These are phyloP conservation scores for Cytospora paraplurivora DNA, from an alignment of 2,329 filamentous ascomycete species.

Conservation along the genomic window DNA sequence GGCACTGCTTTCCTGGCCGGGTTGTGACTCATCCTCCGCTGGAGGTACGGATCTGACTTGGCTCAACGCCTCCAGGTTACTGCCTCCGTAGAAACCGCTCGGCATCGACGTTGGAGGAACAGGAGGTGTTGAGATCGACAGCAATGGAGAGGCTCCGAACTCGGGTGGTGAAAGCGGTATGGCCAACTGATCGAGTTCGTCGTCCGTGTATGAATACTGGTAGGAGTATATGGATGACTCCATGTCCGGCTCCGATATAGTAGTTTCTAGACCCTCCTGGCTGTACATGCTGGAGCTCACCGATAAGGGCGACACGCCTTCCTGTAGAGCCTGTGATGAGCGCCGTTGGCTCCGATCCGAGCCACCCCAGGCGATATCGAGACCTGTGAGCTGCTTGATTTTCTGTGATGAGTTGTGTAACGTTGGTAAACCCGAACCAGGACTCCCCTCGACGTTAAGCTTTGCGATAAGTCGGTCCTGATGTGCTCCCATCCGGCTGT, in stretches of 20 bases:
- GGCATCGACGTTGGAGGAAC: background rate
- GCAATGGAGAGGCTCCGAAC: background rate
- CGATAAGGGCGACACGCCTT: constrained; percentile 30
- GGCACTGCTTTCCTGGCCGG: background rate
- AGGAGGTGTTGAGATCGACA: background rate
- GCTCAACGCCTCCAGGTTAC: background rate
- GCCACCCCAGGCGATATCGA: constrained; percentile 37
- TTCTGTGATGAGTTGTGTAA: constrained; percentile 42
- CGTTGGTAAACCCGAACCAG: constrained; percentile 30
- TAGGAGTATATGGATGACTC: constrained; percentile 11
- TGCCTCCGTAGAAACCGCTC: constrained; percentile 1
- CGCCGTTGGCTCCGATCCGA: constrained; percentile 18
- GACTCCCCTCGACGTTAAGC: constrained; percentile 22
- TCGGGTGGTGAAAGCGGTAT: constrained; percentile 13
- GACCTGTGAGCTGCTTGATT: constrained; percentile 46
- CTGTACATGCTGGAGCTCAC: constrained; percentile 29
- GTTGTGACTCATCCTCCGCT: constrained; percentile 3
- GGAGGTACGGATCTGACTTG: background rate
- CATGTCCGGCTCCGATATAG: constrained; percentile 30
- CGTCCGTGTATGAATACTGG: constrained; percentile 6
- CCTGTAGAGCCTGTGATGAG: constrained; percentile 1
- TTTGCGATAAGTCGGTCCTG: constrained; percentile 9
- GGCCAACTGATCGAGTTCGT: background rate
- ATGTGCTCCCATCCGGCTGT: constrained; percentile 2
- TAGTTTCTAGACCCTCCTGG: constrained; percentile 25